Conservation (phyloP, 371 early-diverging fungal species). For the Mucor racemosus region DNA sequence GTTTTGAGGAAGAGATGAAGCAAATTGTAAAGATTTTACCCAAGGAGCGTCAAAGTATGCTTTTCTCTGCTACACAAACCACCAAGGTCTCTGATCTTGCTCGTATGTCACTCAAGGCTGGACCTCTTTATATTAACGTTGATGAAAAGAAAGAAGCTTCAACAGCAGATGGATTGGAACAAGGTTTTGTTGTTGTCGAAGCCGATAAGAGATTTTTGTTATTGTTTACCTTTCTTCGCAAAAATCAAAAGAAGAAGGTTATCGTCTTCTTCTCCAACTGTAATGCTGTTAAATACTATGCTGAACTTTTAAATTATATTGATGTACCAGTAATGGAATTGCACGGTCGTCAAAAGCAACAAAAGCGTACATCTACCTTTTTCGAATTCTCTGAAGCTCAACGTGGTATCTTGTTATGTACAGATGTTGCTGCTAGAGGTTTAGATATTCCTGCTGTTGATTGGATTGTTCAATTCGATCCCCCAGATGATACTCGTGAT, state of each 20-base stretch:
- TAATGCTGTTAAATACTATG: slow-evolving; percentile 94
- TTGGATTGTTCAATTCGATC: slow-evolving; percentile 99
- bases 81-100: slow-evolving; percentile 97
- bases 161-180: slow-evolving; percentile 94
- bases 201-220: slow-evolving; percentile 90
- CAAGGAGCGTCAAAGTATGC: slow-evolving; percentile 88
- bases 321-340: slow-evolving; percentile 96
- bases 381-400: slow-evolving; percentile 96
- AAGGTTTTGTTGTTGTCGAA: slow-evolving; percentile 95
- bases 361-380: slow-evolving; percentile 94
- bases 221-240: slow-evolving; percentile 92
- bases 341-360: slow-evolving; percentile 95
- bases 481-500: slow-evolving; percentile 97
- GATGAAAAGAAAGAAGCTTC: slow-evolving; percentile 89
- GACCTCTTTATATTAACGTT: slow-evolving; percentile 96
- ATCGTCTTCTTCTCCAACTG: slow-evolving; percentile 98
- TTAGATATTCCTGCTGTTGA: slow-evolving; percentile 98
- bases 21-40: slow-evolving; percentile 93
- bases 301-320: slow-evolving; percentile 95
- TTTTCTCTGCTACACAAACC: slow-evolving; percentile 99
- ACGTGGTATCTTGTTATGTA: slow-evolving; percentile 90
- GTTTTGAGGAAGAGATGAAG: slow-evolving; percentile 99
- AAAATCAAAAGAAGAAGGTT: slow-evolving; percentile 93
- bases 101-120: slow-evolving; percentile 90
- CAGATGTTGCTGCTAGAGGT: slow-evolving; percentile 99